Conservation (phyloP, 2,329 filamentous ascomycete genomes). For the Sarocladiaceae sp. region DNA sequence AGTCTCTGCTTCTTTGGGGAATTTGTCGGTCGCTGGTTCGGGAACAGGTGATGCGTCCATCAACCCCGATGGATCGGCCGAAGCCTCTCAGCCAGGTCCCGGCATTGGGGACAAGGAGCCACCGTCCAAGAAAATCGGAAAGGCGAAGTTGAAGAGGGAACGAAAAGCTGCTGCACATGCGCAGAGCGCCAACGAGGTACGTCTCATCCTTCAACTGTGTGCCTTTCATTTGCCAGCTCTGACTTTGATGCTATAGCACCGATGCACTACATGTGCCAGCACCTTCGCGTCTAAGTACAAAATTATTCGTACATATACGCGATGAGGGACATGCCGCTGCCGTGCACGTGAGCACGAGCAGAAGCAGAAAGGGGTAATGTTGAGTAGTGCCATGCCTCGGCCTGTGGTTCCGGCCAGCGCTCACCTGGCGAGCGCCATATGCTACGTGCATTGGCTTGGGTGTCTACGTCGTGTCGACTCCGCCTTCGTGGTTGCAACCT, state of each 20-base stretch:
- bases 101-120: slow-evolving; percentile 12
- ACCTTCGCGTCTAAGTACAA: slow-evolving; percentile 59
- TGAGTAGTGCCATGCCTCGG: no score
- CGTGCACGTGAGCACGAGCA: slow-evolving; percentile 19
- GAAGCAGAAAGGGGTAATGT: slow-evolving; percentile 32
- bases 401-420: no score
- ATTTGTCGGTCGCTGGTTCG: neutral
- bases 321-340: slow-evolving; percentile 60
- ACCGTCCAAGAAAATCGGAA: slow-evolving; percentile 40
- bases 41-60: no score
- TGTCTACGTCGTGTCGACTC: no score
- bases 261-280: slow-evolving; percentile 41
- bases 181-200: neutral
- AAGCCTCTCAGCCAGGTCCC: neutral
- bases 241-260: slow-evolving; percentile 24
- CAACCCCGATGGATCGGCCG: no score
- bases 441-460: no score
- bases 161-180: slow-evolving; percentile 36
- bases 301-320: slow-evolving; percentile 70
- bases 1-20: neutral
- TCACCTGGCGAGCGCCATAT: no score
- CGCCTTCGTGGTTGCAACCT: no score
- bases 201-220: neutral
- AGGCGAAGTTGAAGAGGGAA: slow-evolving; percentile 47
- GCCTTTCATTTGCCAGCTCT: neutral